Evolutionary conservation across 768 basidiomycete species (phyloP), one percentile per base, ranked within the genome.

Genomic region (Boletus sensibilis): DNA sequence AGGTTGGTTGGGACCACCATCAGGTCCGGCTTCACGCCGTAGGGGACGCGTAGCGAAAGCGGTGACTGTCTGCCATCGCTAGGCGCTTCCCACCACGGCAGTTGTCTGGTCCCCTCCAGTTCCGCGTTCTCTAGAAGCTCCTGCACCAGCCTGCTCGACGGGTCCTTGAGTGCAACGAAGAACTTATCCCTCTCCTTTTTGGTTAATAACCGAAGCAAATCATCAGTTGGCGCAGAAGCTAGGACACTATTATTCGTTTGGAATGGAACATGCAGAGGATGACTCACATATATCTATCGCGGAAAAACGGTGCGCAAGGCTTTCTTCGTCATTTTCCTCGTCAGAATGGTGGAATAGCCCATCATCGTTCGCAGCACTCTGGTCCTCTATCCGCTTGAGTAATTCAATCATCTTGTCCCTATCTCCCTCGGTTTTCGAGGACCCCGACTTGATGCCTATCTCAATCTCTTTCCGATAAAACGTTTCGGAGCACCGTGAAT

Each of bases 401-500:
- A 93, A 65, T 45, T 85, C 83, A 64, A 93, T 70, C 81, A 91
- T 92, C 58, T 79, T 76, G 44, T 72, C 67, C 42, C 83, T 77
- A 64, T 94, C 90, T 55, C 82, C 74, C 0, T 74, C 70, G 3
- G 79, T 76, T 63, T 80, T 84, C 5, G 83, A 80, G 4, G 86
- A 78, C 34, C 76, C 78, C 0, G 79, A 66, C 39, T 77, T 78
- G 51, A 91, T 86, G 44, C 87, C 83, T 2, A 70, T 69, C 60
- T 88, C 84, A 4, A 94, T 71, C 65, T 91, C 87, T 50, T 84
- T 85, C 60, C 84, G 83, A 70, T 92, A 93, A 68, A 94, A 94
- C 0, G 77, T 73, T 68, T 94, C 92, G 25, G 91, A 92, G 74
- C 92, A 94, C 68, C 82, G 79, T 3, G 78, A 75, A 70, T 94